phyloP scores from a whole-genome alignment of 116 monocot genomes.

The Trichopus zeylanicus region DNA sequence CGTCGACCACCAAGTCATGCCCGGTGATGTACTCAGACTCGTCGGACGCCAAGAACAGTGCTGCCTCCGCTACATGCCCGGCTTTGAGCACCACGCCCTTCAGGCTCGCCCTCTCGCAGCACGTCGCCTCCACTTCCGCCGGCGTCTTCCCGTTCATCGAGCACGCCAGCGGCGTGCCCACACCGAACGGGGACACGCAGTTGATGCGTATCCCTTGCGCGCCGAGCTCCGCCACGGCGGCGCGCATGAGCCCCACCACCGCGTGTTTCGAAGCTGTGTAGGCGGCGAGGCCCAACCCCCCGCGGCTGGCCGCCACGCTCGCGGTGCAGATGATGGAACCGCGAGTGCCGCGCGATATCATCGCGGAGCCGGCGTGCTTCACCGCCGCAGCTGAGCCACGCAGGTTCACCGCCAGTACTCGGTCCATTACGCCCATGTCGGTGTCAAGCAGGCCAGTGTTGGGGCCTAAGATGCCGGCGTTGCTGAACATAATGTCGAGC shows the following conservation, averaged over 20 bases:
- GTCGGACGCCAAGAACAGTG: slow-evolving; percentile 4
- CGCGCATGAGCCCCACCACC: slow-evolving; percentile 27
- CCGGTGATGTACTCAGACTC: slow-evolving; percentile 8
- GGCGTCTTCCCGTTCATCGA: not conserved
- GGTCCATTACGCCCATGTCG: slow-evolving; percentile 5
- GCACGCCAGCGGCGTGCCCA: slow-evolving; percentile 33
- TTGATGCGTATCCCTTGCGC: slow-evolving; percentile 46
- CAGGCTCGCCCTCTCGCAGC: not conserved
- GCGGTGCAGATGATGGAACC: slow-evolving; percentile 46
- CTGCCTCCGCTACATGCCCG: slow-evolving; percentile 6
- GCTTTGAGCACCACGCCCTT: slow-evolving; percentile 25
- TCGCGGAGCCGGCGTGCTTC: too few species aligned
- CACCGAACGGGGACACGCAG: slow-evolving; percentile 50
- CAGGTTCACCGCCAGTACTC: slow-evolving; percentile 26
- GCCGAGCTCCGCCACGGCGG: slow-evolving; percentile 42
- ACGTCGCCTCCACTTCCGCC: slow-evolving; percentile 2
- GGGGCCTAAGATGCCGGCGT: not conserved
- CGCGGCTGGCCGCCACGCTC: slow-evolving; percentile 26
- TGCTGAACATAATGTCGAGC: slow-evolving; percentile 6
- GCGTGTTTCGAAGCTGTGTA: slow-evolving; percentile 45
- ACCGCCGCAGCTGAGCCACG: slow-evolving; percentile 25
- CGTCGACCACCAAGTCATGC: slow-evolving; percentile 5
- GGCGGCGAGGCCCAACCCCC: slow-evolving; percentile 18
- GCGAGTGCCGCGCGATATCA: too few species aligned
- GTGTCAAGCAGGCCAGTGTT: not conserved